Base-by-base conservation (phyloP, 2,329 filamentous ascomycete genomes). In the Colletotrichum spinosum region DNA sequence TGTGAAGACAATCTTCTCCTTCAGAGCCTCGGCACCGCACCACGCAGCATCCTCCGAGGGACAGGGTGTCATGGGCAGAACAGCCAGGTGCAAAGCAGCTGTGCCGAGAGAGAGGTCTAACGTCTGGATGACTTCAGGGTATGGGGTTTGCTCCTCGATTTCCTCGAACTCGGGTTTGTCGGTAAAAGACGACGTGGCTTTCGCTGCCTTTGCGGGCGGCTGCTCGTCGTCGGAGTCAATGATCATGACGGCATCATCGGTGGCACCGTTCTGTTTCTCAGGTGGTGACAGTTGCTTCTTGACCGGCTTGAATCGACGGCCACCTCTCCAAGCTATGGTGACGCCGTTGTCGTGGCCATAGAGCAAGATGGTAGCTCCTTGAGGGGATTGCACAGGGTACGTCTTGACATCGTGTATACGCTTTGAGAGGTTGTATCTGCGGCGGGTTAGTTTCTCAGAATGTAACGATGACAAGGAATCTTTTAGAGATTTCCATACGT, bases 341-440 rank as follows among this genome's bases (percentile, higher is more conserved):
- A 90, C 76, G 49, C 88, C 88, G 73, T 85, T 87, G 65, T 89
- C 86, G 70, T 90, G 88, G 50, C 86, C 88, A 70, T 89, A 89
- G 49, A 91, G 76, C 34, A 90, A 73, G 71, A 90, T 83, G 2
- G 84, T 87, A 7, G 88, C 88, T 41, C 88, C 88, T 71, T 91
- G 88, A 2, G 87, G 83, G 2, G 88, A 89, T 63, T 82, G 81
- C 15, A 88, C 79, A 1, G 88, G 88, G 71, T 90, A 90, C 4
- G 83, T 83, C 69, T 88, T 86, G 54, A 88, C 81, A 70, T 87
- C 81, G 74, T 90, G 81, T 52, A 89, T 80, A 65, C 88, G 86
- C 65, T 84, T 81, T 46, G 83, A 78, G 38, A 90, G 76, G 62
- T 88, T 84, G 69, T 90, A 90, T 65, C 88, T 90, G n/a, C 7